These are phyloP conservation scores for Mycena epipterygia DNA, from an alignment of 768 basidiomycete species.

Conservation along the genomic window DNA sequence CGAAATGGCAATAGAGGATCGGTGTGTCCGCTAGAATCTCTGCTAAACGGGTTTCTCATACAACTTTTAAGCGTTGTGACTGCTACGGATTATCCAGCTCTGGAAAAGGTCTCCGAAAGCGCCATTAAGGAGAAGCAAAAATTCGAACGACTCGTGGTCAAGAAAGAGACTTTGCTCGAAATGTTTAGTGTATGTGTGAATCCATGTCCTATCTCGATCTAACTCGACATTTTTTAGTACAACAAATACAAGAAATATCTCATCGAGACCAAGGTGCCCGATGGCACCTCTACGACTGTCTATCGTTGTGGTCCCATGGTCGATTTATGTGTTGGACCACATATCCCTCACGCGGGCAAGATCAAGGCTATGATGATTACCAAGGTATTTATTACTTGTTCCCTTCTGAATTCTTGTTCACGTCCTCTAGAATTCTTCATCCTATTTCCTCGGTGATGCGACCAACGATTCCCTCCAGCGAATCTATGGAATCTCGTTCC, in stretches of 20 bases:
- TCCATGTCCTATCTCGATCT: constrained; percentile 17
- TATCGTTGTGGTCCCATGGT: constrained; percentile 99
- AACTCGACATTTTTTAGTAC: constrained; percentile 69
- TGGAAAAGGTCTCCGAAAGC: constrained; percentile 90
- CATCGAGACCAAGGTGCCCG: constrained; percentile 95
- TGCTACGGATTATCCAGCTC: constrained; percentile 85
- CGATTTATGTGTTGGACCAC: constrained; percentile 96
- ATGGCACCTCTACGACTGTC: constrained; percentile 96
- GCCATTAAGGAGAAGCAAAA: constrained; percentile 97
- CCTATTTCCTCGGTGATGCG: constrained; percentile 96
- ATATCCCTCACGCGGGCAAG: constrained; percentile 97
- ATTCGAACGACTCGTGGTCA: constrained; percentile 93
- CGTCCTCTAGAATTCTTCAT: constrained; percentile 86
- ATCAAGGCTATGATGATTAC: constrained; percentile 99
- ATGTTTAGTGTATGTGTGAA: constrained; percentile 87
- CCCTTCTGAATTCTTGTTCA: constrained; percentile 1
- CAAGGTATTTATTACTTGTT: constrained; percentile 67
- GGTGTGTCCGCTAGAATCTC: constrained; percentile 55
- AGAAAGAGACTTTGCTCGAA: constrained; percentile 95
- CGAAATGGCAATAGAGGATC: constrained; percentile 93
- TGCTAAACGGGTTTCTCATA: constrained; percentile 15
- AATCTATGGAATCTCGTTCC: constrained; percentile 98
- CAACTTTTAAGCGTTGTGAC: constrained; percentile 71
- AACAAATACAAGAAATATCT: constrained; percentile 99
- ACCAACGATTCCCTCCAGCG: constrained; percentile 96